These are phyloP conservation scores for Daldinia vernicosa DNA, from an alignment of 495 filamentous ascomycete genomes.

Conservation along the genomic window DNA sequence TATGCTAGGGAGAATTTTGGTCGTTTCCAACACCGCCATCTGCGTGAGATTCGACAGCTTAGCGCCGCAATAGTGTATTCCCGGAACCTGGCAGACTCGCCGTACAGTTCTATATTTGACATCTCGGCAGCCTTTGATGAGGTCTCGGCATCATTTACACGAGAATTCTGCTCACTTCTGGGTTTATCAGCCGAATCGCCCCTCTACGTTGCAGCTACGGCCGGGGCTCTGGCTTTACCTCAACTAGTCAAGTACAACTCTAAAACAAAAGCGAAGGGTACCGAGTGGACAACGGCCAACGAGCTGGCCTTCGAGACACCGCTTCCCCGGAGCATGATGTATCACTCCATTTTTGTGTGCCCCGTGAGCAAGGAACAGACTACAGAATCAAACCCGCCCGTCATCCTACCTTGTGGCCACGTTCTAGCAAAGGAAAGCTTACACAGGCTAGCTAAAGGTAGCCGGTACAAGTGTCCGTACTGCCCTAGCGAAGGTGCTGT, in stretches of 20 bases:
- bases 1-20: slow-evolving; percentile 76
- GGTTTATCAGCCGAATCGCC: slow-evolving; percentile 88
- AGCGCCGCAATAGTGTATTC: slow-evolving; percentile 78
- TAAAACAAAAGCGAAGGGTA: slow-evolving; percentile 85
- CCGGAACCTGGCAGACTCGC: slow-evolving; percentile 72
- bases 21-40: slow-evolving; percentile 67
- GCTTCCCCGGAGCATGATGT: slow-evolving; percentile 84
- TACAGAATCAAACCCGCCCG: slow-evolving; percentile 90
- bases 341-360: slow-evolving; percentile 97
- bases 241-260: slow-evolving; percentile 81
- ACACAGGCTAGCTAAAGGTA: slow-evolving; percentile 77
- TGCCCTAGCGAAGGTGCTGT: slow-evolving; percentile 85
- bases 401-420: slow-evolving; percentile 98
- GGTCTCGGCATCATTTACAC: slow-evolving; percentile 82
- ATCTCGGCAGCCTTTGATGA: slow-evolving; percentile 79
- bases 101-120: slow-evolving; percentile 80
- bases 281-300: slow-evolving; percentile 91
- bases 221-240: slow-evolving; percentile 89
- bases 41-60: slow-evolving; percentile 78
- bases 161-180: slow-evolving; percentile 93
- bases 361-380: slow-evolving; percentile 96
- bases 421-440: slow-evolving; percentile 89
- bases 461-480: slow-evolving; percentile 93
- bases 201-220: slow-evolving; percentile 89
- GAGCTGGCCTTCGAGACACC: slow-evolving; percentile 95